Evolutionary conservation across 176 grass and related monocot genomes (phyloP).

Genomic region (Avena insularis): DNA sequence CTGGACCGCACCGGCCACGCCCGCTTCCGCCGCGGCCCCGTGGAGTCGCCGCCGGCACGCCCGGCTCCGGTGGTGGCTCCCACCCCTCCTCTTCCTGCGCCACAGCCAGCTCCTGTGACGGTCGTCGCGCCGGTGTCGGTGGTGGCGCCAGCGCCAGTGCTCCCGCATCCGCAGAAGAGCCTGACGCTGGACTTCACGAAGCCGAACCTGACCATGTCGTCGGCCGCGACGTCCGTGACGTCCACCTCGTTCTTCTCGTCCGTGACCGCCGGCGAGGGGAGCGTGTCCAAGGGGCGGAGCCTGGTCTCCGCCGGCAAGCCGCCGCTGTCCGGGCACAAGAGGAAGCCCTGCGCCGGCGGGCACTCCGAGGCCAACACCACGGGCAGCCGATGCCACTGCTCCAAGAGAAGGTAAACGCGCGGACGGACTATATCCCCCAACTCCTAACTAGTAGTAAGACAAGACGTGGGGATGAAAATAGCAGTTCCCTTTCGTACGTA

Average conservation of each 20-base stretch:
- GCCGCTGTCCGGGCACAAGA: slow-evolving; percentile 64
- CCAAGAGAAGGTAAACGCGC: slow-evolving; percentile 68
- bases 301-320: slow-evolving; percentile 71
- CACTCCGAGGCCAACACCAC: slow-evolving; percentile 64
- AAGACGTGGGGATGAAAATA: not conserved
- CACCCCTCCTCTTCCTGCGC: not conserved
- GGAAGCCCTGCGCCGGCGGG: slow-evolving; percentile 66
- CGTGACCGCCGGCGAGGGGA: slow-evolving; percentile 84
- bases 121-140: slow-evolving; percentile 25
- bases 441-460: not conserved
- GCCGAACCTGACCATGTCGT: slow-evolving; percentile 65
- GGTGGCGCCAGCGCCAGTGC: not conserved
- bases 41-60: not conserved
- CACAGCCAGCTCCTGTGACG: not conserved
- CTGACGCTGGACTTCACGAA: slow-evolving; percentile 94
- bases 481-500: not conserved
- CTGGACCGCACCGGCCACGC: slow-evolving; percentile 95
- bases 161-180: slow-evolving; percentile 62
- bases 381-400: slow-evolving; percentile 84
- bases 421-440: too few relatives aligned
- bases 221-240: slow-evolving; percentile 69
- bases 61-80: not conserved
- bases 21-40: slow-evolving; percentile 84
- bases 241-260: slow-evolving; percentile 90
- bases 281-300: slow-evolving; percentile 81